Evolutionary conservation across 225 moss, liverwort and hornwort genomes (phyloP), one percentile per base, ranked within the genome.

Genomic region (Neckera pumila): DNA sequence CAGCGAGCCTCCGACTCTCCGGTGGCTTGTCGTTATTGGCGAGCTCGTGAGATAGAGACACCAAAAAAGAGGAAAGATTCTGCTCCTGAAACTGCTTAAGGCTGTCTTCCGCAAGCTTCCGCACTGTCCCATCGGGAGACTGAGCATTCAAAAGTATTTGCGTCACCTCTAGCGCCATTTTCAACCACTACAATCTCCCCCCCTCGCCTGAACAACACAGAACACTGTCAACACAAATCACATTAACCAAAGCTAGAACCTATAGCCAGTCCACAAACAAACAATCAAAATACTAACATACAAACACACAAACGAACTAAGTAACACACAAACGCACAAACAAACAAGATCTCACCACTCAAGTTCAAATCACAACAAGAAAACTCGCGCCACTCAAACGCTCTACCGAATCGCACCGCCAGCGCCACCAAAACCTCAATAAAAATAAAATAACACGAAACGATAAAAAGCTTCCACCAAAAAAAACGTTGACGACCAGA

Each of bases 31-130:
- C 93, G 83, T 94, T 94, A 49, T 94, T 94, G 10, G 90, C 92
- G 64, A 94, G 93, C 88, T 94, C 93, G 63, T 91, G 93, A 7
- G 93, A 94, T 30, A 94, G 47, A 19, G 93, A 94, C 43, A 94
- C 91, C 90, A 94, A 80, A 90, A 92, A 94, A 54, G 93, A 84
- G 11, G 93, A 58, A 40, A 91, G 93, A 88, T 92, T 94, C 84
- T 94, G 93, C 87, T 94, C 93, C 83, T 94, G 93, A 36, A 94
- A 94, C 90, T 92, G 92, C 89, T 91, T 92, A 40, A 94, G 85
- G 76, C 60, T 94, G 27, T 94, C 93, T 65, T 94, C 93, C 2
- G 93, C 93, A 70, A 80, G 33, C 92, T 92, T 94, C 63, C 93
- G 92, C 21, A 91, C 87, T 34, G 91, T 91, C 25, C 93, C 93